Conservation (phyloP, 176 grass and related monocot species). For the Elymus sibiricus region DNA sequence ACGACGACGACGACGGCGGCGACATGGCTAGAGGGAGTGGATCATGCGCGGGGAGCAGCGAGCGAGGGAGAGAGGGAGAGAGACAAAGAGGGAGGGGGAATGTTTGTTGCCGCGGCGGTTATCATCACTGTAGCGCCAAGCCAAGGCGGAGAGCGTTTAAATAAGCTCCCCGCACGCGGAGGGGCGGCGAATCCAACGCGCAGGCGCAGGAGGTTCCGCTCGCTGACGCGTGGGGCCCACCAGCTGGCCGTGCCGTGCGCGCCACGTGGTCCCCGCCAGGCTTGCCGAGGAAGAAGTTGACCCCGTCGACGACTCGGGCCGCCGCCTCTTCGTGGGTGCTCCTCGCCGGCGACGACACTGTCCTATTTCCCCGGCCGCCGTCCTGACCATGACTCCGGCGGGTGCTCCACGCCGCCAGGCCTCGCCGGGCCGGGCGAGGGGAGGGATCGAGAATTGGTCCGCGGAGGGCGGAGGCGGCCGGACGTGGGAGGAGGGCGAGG, state of each 20-base stretch:
- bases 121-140: not conserved
- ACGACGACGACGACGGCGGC: not conserved
- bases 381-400: not conserved
- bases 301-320: not conserved
- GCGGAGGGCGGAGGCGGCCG: not conserved
- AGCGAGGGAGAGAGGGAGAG: not conserved
- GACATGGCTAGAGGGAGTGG: not conserved
- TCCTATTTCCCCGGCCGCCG: not conserved
- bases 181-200: conserved; percentile 2
- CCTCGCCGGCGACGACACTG: not conserved
- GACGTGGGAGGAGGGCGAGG: not conserved
- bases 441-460: no score
- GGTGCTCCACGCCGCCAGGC: not conserved
- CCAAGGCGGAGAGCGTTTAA: conserved; percentile 2
- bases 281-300: conserved; percentile 14
- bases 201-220: no score
- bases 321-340: not conserved
- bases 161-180: not conserved
- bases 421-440: not conserved
- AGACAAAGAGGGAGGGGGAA: not conserved
- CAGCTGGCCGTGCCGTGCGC: not conserved
- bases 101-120: not conserved
- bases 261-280: not conserved
- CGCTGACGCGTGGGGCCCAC: not conserved
- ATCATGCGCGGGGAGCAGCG: not conserved